Conservation (phyloP, 805 yeast genomes). For the Teunomyces panamensis region DNA sequence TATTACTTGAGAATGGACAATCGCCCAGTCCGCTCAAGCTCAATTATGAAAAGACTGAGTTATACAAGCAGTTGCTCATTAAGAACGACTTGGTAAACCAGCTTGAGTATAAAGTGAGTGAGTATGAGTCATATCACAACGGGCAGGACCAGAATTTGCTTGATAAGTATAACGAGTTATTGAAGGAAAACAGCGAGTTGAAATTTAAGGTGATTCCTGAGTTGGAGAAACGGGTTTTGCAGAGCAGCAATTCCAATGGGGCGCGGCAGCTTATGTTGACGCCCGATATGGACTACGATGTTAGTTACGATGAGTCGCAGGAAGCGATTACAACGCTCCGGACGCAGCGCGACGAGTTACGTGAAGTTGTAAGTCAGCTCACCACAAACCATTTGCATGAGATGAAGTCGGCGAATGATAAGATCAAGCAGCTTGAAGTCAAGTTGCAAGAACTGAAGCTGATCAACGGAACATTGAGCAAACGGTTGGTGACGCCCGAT, state of each 20-base stretch:
- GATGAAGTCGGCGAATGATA: constrained; percentile 33
- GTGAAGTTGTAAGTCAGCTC: constrained; percentile 38
- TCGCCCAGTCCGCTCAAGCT: constrained; percentile 55
- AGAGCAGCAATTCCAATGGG: background rate
- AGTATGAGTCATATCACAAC: constrained; percentile 22
- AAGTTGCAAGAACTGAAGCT: constrained; percentile 26
- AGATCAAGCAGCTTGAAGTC: constrained; percentile 29
- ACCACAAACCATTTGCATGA: constrained; percentile 36
- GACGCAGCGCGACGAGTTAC: constrained; percentile 39
- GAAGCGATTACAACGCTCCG: constrained; percentile 12
- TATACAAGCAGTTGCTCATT: constrained; percentile 45
- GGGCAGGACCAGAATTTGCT: constrained; percentile 29
- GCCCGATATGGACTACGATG: constrained; percentile 7
- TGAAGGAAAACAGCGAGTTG: constrained; percentile 40
- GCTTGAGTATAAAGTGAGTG: constrained; percentile 44
- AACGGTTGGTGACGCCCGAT: constrained; percentile 13
- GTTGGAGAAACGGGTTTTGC: constrained; percentile 34
- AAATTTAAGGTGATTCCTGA: constrained; percentile 45
- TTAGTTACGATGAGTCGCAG: constrained; percentile 9
- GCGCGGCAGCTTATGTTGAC: constrained; percentile 7
- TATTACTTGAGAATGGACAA: constrained; percentile 52
- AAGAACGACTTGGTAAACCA: constrained; percentile 49
- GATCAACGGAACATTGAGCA: constrained; percentile 34
- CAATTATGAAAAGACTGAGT: constrained; percentile 53
- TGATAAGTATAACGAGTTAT: constrained; percentile 37